Base-by-base conservation (phyloP, 1,284 basidiomycete species). In the Ceratobasidium sp. region DNA sequence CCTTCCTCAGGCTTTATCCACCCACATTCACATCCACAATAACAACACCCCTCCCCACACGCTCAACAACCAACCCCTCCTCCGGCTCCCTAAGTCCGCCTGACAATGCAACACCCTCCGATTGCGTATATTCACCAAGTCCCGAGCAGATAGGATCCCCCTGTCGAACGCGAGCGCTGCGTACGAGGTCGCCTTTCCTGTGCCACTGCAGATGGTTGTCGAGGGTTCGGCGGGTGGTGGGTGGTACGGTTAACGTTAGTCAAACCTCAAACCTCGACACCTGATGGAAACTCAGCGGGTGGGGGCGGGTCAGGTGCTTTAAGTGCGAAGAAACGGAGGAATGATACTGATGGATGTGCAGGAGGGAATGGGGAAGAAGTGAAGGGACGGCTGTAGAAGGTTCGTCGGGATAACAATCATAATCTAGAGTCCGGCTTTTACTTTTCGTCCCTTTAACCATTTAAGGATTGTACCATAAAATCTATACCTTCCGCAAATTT, bases 61-160 rank as follows among this genome's bases (percentile, higher is more conserved):
- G 51, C 28, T 28, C 71, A 72, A 72, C 70, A 58, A 18, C 55
- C 70, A 26, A 39, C 53, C 6, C 26, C 46, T 4, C 67, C 58
- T 60, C 13, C 58, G 28, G n/a, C 58, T 28, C 44, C 66, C 55
- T 51, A 70, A 55, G 20, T 51, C 9, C 68, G 23, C 13, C 18
- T 51, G n/a, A n/a, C n/a, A n/a, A 20, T 71, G 40, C 33, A 15
- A 33, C 71, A 76, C 61, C 72, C 72, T 20, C 72, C 64, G 33
- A 76, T 76, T 10, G 49, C 72, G 49, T 76, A 76, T 33, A 61
- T 76, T 5, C 66, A 76, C 28, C 72, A 64, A 26, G 60, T 75
- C 10, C 58, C 61, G 18, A 44, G 46, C 6, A 46, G 60, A 40
- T 61, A 64, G 49, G 72, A 76, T 66, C n/a, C 72, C 49, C 26